Base-by-base conservation (phyloP, 2,329 filamentous ascomycete genomes). In the Exophiala lecanii-corni region DNA sequence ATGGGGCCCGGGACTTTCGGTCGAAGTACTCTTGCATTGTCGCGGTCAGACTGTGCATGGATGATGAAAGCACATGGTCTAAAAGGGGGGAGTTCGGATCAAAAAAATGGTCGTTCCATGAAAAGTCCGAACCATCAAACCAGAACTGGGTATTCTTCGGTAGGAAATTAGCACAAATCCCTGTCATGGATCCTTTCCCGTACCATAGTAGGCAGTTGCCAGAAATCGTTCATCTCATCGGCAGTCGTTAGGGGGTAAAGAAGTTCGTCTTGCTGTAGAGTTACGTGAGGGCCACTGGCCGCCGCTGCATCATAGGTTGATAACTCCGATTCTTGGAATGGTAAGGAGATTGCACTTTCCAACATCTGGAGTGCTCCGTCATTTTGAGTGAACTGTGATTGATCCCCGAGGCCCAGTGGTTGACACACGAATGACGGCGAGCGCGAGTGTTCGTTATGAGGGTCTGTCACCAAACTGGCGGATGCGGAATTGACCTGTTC, bases 1-100 rank as follows among this genome's bases (percentile, higher is more conserved):
- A 43, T 21, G 38, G 36, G 13, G 41, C 45, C 20, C 36, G n/a
- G 9, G 45, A 44, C 20, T 48, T 48, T 5, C 45, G 28, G 20
- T 48, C 45, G 17, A 48, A 48, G 31, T 48, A 44, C 21, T 48
- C 45, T 34, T 48, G 45, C 45, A 48, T 48, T 40, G 23, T 4
- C 16, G 7, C 13, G 4, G 33, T 17, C 13, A 48, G 25, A 13
- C 32, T 39, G 16, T 48, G 36, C 32, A 43, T 43, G 3, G 45
- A 35, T 12, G 40, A 44, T n/a, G 45, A 36, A 10, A 38, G 18
- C n/a, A 34, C 36, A 43, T 47, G 32, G 16, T 48, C 33, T 4
- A 34, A 26, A 32, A 48, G 23, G 1, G 35, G 36, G 6, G 36
- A 33, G 15, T 39, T 41, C 15, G 45, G 32, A 28, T 48, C 36